Conservation (phyloP, 2,329 filamentous ascomycete species). For the Calonectria pseudoreteaudii region DNA sequence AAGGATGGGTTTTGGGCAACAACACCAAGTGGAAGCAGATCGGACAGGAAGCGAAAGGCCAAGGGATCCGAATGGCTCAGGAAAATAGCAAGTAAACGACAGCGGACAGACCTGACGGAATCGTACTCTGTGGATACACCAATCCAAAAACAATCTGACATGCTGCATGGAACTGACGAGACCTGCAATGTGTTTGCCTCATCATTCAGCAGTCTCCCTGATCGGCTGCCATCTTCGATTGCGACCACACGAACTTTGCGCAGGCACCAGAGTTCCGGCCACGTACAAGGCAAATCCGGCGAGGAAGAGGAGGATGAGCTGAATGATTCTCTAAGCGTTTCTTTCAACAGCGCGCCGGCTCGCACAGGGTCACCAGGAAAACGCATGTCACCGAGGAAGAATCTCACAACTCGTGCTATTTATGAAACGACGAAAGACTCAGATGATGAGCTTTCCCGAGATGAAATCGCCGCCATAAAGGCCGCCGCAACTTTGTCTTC, state of each 20-base stretch:
- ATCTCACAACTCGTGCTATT: slow-evolving; percentile 6
- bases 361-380: slow-evolving; percentile 25
- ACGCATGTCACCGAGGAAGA: slow-evolving; percentile 24
- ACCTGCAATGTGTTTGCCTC: slow-evolving; percentile 11
- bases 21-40: slow-evolving; percentile 26
- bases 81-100: slow-evolving; percentile 45
- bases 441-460: slow-evolving; percentile 31
- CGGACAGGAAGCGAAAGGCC: slow-evolving; percentile 41
- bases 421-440: slow-evolving; percentile 15
- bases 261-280: neutral
- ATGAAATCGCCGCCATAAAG: slow-evolving; percentile 25
- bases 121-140: slow-evolving; percentile 37
- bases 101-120: slow-evolving; percentile 35
- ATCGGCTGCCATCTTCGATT: slow-evolving; percentile 30
- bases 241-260: neutral
- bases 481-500: slow-evolving; percentile 42
- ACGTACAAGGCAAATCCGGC: neutral
- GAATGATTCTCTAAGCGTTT: slow-evolving; percentile 5
- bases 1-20: slow-evolving; percentile 39
- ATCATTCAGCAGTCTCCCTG: slow-evolving; percentile 37
- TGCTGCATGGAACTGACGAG: neutral
- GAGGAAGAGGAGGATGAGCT: slow-evolving; percentile 32
- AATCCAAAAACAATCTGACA: slow-evolving; percentile 16
- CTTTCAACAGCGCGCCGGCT: slow-evolving; percentile 10
- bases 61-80: slow-evolving; percentile 49